Conservation (phyloP, 306 rosid species). For the Glycine latifolia region DNA sequence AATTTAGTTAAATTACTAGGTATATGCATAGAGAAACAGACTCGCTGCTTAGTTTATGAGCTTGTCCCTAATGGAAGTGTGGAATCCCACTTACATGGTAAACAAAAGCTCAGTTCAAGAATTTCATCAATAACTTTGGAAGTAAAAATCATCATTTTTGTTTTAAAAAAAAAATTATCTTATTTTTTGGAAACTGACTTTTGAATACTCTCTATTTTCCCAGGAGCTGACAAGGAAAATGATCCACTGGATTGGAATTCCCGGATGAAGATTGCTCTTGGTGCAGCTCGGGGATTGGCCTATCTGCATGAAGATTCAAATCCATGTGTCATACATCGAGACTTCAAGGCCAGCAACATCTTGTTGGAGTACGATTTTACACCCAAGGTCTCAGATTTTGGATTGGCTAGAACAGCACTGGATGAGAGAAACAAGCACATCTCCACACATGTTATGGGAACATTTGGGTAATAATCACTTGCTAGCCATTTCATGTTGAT, state of each 20-base stretch:
- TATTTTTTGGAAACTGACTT: slow-evolving; percentile 15
- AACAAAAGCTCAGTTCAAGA: slow-evolving; percentile 40
- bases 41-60: slow-evolving; percentile 93
- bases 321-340: slow-evolving; percentile 95
- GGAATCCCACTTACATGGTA: slow-evolving; percentile 96
- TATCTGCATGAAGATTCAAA: slow-evolving; percentile 96
- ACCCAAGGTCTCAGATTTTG: slow-evolving; percentile 97
- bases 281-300: slow-evolving; percentile 94
- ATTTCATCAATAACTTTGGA: slow-evolving; percentile 7
- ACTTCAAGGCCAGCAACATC: slow-evolving; percentile 97
- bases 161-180: no score
- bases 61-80: slow-evolving; percentile 97
- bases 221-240: slow-evolving; percentile 89
- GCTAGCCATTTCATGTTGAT: slow-evolving; percentile 28
- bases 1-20: slow-evolving; percentile 89
- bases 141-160: slow-evolving; percentile 9
- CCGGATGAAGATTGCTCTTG: slow-evolving; percentile 92
- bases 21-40: slow-evolving; percentile 79
- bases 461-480: slow-evolving; percentile 77
- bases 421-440: slow-evolving; percentile 91
- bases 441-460: slow-evolving; percentile 99
- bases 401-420: slow-evolving; percentile 92
- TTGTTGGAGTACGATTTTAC: slow-evolving; percentile 85
- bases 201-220: slow-evolving; percentile 39
- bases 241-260: slow-evolving; percentile 88